phyloP scores from a whole-genome alignment of 1,284 basidiomycete genomes.

The Hymenochaete sp. region DNA sequence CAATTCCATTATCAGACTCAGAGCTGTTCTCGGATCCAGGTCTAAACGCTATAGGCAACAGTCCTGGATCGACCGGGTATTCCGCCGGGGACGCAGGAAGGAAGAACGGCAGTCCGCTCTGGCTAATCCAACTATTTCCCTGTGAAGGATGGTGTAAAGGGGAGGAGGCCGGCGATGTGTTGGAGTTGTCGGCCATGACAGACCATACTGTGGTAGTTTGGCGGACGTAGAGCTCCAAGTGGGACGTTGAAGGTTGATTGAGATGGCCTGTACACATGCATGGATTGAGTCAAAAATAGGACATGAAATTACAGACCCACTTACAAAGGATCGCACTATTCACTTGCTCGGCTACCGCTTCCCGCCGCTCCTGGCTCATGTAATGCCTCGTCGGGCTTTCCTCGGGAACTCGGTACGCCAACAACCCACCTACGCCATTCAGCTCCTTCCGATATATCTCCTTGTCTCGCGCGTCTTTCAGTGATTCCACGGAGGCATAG shows the following conservation, averaged over 20 bases:
- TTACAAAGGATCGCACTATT: conserved; percentile 75
- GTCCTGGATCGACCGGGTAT: no score
- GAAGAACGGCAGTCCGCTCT: no score
- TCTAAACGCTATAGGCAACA: no score
- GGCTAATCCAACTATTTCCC: no score
- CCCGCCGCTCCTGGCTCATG: conserved; percentile 61
- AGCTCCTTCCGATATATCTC: conserved; percentile 60
- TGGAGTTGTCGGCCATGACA: no score
- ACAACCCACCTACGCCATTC: conserved; percentile 59
- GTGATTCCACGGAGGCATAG: conserved; percentile 42
- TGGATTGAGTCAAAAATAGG: conserved; percentile 1
- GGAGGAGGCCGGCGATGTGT: no score
- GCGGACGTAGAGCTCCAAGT: conserved; percentile 51
- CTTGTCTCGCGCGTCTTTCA: conserved; percentile 46
- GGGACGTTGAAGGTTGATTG: conserved; percentile 44
- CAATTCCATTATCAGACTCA: no score
- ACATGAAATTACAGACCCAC: conserved; percentile 23
- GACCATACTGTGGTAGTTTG: conserved; percentile 53
- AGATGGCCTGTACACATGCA: conserved; percentile 36
- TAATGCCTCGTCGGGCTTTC: conserved; percentile 60
- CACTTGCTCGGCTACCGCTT: conserved; percentile 77
- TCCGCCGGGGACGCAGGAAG: no score
- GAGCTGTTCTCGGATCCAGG: no score
- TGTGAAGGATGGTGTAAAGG: no score
- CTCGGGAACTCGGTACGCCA: conserved; percentile 72